phyloP scores from a whole-genome alignment of 768 basidiomycete species.

The Naganishia kalamii region DNA sequence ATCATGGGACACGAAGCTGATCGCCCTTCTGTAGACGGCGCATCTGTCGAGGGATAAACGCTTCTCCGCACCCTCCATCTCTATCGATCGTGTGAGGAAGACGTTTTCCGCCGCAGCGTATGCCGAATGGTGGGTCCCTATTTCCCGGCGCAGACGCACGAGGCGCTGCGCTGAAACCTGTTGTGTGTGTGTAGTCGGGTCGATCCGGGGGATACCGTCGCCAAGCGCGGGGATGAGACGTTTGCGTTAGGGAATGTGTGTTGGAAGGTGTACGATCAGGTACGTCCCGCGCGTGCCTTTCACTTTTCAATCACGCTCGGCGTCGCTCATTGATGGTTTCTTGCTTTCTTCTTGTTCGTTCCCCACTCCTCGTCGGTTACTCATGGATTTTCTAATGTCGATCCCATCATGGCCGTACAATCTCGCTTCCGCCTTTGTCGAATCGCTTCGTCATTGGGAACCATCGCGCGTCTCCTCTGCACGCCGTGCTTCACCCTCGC shows the following conservation, averaged over 20 bases:
- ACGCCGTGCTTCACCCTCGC: too few species aligned
- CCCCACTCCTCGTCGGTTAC: too few species aligned
- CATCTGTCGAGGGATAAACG: slow-evolving; percentile 19
- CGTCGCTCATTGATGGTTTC: too few species aligned
- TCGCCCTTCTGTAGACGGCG: slow-evolving; percentile 5
- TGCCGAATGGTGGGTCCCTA: slow-evolving; percentile 16
- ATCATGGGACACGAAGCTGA: neutral
- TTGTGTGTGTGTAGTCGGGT: neutral
- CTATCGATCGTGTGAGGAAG: slow-evolving; percentile 10
- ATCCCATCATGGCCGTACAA: too few species aligned
- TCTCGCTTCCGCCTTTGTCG: too few species aligned
- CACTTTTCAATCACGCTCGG: neutral
- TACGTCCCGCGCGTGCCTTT: neutral
- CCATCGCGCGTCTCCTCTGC: neutral
- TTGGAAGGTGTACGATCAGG: slow-evolving; percentile 24
- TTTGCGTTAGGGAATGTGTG: slow-evolving; percentile 26
- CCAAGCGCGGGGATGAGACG: slow-evolving; percentile 18
- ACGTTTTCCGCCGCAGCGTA: slow-evolving; percentile 17
- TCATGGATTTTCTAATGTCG: too few species aligned
- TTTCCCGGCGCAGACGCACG: neutral
- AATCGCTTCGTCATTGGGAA: neutral
- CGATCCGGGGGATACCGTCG: neutral
- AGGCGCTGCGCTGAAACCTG: neutral
- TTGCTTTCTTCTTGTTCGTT: too few species aligned
- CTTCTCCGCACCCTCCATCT: slow-evolving; percentile 4